Conservation (phyloP, 371 early-diverging fungal species). For the Mortierella sp. region DNA sequence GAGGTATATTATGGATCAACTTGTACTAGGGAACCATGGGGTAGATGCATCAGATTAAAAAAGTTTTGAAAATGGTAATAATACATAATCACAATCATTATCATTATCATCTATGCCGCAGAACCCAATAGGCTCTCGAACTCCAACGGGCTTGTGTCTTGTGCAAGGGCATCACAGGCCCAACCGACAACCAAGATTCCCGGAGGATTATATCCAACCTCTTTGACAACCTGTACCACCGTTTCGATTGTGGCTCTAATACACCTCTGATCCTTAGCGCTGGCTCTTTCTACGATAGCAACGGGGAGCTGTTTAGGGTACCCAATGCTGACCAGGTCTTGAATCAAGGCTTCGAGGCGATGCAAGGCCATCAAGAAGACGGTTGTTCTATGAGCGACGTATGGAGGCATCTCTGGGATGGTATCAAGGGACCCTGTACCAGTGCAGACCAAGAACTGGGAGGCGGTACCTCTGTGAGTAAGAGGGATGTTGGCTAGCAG, state of each 20-base stretch:
- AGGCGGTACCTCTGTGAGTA: constrained; percentile 90
- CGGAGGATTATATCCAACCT: constrained; percentile 79
- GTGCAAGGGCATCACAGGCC: constrained; percentile 61
- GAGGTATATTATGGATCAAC: constrained; percentile 5
- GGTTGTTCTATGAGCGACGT: constrained; percentile 77
- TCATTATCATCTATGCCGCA: neutral
- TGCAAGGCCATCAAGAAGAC: constrained; percentile 92
- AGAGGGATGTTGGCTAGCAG: constrained; percentile 85
- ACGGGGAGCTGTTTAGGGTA: constrained; percentile 77
- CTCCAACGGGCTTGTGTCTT: constrained; percentile 27
- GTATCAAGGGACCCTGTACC: constrained; percentile 76
- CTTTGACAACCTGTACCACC: constrained; percentile 73
- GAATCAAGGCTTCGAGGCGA: constrained; percentile 70
- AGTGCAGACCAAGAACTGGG: constrained; percentile 88
- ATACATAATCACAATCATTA: too few species aligned
- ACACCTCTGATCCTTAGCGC: constrained; percentile 78
- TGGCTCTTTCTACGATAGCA: constrained; percentile 83
- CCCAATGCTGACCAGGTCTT: constrained; percentile 66
- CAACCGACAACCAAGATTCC: constrained; percentile 79
- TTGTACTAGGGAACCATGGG: neutral
- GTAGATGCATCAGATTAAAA: neutral
- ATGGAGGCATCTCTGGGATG: constrained; percentile 77
- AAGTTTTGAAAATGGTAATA: neutral
- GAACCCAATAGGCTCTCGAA: neutral
- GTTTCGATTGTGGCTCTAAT: constrained; percentile 69